Conservation (phyloP, 2,329 filamentous ascomycete genomes). For the Fusarium penzigii region DNA sequence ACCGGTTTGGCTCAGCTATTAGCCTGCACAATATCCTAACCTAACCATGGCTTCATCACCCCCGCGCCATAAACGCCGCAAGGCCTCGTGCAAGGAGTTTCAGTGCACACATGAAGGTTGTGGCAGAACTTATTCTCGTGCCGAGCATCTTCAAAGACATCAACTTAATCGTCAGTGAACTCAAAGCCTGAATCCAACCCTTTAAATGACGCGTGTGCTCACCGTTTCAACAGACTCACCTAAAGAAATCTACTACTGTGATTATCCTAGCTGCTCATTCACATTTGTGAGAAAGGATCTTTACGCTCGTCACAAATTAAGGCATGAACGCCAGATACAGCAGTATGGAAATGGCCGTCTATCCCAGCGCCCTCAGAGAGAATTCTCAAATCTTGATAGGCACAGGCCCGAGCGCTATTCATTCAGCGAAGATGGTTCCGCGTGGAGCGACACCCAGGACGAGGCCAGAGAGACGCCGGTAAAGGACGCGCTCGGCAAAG, state of each 20-base stretch:
- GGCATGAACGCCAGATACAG: conserved; percentile 28
- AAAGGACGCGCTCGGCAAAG: conserved; percentile 12
- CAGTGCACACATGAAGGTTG: conserved; percentile 33
- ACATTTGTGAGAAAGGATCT: conserved; percentile 32
- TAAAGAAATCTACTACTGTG: conserved; percentile 32
- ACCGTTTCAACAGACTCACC: conserved; percentile 26
- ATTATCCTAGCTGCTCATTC: conserved; percentile 31
- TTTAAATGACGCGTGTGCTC: conserved; percentile 3
- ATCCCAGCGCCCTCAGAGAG: conserved; percentile 27
- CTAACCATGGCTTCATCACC: conserved; percentile 30
- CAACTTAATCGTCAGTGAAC: conserved; percentile 27
- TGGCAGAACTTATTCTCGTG: conserved; percentile 30
- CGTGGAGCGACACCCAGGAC: conserved; percentile 31
- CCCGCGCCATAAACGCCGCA: conserved; percentile 33
- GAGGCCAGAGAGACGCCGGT: conserved; percentile 22
- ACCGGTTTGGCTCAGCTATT: too few relatives aligned
- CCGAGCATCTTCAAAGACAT: conserved; percentile 30
- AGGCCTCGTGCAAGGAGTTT: conserved; percentile 32
- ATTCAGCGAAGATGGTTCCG: conserved; percentile 30
- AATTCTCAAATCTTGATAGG: conserved; percentile 24
- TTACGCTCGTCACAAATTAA: conserved; percentile 29
- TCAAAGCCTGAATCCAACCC: neutral
- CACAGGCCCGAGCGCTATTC: conserved; percentile 25
- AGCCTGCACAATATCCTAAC: neutral
- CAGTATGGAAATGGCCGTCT: conserved; percentile 29